These are phyloP conservation scores for Leishmania mexicana DNA, from an alignment of 208 protist species.

Conservation along the genomic window DNA sequence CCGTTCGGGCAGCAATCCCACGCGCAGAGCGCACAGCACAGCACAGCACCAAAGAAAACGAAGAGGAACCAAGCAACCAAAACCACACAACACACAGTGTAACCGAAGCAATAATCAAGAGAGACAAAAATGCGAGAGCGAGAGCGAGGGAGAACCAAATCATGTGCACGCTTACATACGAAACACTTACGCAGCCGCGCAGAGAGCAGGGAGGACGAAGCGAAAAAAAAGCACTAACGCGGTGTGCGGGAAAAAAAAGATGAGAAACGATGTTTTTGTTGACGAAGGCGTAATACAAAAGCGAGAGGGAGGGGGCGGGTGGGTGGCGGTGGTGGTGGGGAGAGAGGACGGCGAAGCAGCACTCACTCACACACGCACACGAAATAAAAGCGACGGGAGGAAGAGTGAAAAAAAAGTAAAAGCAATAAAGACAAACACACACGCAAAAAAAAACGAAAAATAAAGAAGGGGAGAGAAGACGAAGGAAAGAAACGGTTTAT, in stretches of 20 bases:
- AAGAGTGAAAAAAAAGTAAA: background rate
- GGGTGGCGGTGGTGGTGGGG: background rate
- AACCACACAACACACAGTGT: background rate
- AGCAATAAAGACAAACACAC: background rate
- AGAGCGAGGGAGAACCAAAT: background rate
- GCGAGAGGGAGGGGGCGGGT: background rate
- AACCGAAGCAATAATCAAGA: background rate
- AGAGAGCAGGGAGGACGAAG: background rate
- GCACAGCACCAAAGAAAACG: conserved; percentile 1
- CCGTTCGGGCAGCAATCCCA: background rate
- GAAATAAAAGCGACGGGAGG: background rate
- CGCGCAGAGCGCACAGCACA: background rate
- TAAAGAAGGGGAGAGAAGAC: background rate
- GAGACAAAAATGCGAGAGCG: background rate
- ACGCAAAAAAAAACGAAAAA: background rate
- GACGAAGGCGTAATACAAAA: background rate
- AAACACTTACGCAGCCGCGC: background rate
- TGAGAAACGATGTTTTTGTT: background rate
- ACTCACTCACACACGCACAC: background rate
- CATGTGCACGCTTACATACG: background rate
- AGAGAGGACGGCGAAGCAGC: background rate
- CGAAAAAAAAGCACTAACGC: background rate
- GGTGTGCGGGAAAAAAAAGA: background rate
- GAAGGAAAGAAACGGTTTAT: background rate
- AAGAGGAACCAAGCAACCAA: background rate